Evolutionary conservation across 495 filamentous ascomycete species (phyloP), one percentile per base, ranked within the genome.

Genomic region (Penicillium cinerascens): DNA sequence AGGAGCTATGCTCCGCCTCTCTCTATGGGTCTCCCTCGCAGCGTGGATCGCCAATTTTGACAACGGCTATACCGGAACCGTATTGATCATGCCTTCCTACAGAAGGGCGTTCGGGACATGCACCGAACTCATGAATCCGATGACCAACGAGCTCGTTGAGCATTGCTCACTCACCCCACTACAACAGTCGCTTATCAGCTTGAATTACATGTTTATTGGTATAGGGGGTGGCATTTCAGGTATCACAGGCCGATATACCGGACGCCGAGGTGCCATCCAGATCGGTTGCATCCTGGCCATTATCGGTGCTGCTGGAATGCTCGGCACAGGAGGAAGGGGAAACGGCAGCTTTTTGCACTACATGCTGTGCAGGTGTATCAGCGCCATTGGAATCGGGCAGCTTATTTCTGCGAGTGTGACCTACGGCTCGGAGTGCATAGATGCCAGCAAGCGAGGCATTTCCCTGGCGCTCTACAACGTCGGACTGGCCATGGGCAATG

Each of bases 301-400:
- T 8, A 51, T 65, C 26, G 62, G 62, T 3, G 62, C 62, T 5
- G 62, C 52, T 36, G 60, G 62, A 4, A 65, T 65, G 60, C 35
- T 65, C 13, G 62, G 62, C 3, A 64, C 62, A 17, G 48, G 47
- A n/a, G 57, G 52, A 7, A 47, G 53, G 9, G 50, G 56, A 10
- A 15, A 25, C 6, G 58, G 60, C 0, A 67, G 60, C 18, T 68
- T 66, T 26, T 16, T 57, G 0, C 52, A 52, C 41, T 68, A 66
- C 29, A 68, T 68, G 57, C 56, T 61, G n/a, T 66, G 65, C 35
- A 56, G 54, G n/a, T 66, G 60, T 10, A 67, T 68, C 21, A 58
- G 65, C 27, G 65, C 55, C 6, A 42, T 60, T 10, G 65, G 65
- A 0, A 42, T 68, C 15, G 65, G 65, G 0, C 63, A 64, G n/a